These are phyloP conservation scores for Malus sylvestris DNA, from an alignment of 306 rosid genomes.

Conservation along the genomic window DNA sequence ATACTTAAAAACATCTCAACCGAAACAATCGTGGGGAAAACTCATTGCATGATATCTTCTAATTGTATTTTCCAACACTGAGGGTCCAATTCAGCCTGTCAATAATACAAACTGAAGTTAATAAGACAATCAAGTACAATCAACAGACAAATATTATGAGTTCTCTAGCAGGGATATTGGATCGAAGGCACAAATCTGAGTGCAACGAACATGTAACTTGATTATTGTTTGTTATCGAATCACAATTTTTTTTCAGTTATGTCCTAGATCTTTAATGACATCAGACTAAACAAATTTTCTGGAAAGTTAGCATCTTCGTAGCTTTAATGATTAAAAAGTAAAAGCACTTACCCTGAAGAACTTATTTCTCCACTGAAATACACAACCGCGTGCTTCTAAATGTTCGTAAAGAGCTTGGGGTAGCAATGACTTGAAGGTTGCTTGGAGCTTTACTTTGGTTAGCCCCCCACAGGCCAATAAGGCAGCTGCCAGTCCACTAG, in stretches of 20 bases:
- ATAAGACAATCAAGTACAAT: background rate
- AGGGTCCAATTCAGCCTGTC: conserved; percentile 91
- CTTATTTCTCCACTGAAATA: conserved; percentile 84
- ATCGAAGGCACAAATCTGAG: background rate
- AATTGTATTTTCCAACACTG: conserved; percentile 75
- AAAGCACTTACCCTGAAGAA: conserved; percentile 52
- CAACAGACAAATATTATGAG: background rate
- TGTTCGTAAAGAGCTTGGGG: conserved; percentile 59
- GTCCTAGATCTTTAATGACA: background rate
- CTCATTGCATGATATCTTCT: conserved; percentile 52
- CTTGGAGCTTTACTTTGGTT: conserved; percentile 85
- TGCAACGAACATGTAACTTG: background rate
- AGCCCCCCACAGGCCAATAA: conserved; percentile 62
- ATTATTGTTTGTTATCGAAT: background rate
- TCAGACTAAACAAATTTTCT: background rate
- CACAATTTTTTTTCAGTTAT: background rate
- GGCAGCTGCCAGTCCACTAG: conserved; percentile 71
- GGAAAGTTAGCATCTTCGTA: background rate
- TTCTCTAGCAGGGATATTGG: background rate
- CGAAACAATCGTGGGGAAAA: background rate
- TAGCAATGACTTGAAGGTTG: conserved; percentile 44
- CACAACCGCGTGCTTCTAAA: conserved; percentile 79
- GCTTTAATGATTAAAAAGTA: background rate
- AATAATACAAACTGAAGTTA: conserved; percentile 21
- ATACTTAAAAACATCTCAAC: background rate